These are phyloP conservation scores for Laguncularia racemosa DNA, from an alignment of 345 rosid genomes.

Conservation along the genomic window DNA sequence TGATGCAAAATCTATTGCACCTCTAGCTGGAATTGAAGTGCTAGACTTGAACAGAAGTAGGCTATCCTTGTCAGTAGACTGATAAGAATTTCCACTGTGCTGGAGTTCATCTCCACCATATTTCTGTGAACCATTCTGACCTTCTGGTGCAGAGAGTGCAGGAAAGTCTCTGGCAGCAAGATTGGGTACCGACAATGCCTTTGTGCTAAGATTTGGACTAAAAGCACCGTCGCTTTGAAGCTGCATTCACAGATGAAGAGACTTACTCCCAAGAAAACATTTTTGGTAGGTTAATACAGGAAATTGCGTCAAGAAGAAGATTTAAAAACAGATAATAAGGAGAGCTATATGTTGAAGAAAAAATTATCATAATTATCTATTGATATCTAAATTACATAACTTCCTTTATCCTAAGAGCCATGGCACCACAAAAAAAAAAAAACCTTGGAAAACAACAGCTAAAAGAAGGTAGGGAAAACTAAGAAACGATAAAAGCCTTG, in stretches of 20 bases:
- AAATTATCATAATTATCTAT: no score
- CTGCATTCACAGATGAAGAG: slow-evolving; percentile 31
- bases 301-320: neutral
- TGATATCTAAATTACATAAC: no score
- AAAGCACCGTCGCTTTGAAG: slow-evolving; percentile 87
- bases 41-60: slow-evolving; percentile 63
- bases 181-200: slow-evolving; percentile 63
- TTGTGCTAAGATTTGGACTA: slow-evolving; percentile 61
- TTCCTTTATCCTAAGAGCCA: neutral
- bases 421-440: neutral
- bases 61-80: slow-evolving; percentile 62
- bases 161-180: slow-evolving; percentile 84
- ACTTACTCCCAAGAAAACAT: slow-evolving; percentile 5
- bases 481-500: neutral
- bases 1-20: slow-evolving; percentile 75
- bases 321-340: no score
- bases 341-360: no score
- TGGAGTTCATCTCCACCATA: slow-evolving; percentile 69
- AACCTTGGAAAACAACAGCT: no score
- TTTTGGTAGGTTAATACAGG: slow-evolving; percentile 5
- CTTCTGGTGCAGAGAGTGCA: slow-evolving; percentile 50
- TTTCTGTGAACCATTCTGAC: slow-evolving; percentile 48
- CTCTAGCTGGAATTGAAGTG: slow-evolving; percentile 46
- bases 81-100: slow-evolving; percentile 50
- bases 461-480: no score